Conservation (phyloP, 768 basidiomycete species). For the Tremella yokohamensis region DNA sequence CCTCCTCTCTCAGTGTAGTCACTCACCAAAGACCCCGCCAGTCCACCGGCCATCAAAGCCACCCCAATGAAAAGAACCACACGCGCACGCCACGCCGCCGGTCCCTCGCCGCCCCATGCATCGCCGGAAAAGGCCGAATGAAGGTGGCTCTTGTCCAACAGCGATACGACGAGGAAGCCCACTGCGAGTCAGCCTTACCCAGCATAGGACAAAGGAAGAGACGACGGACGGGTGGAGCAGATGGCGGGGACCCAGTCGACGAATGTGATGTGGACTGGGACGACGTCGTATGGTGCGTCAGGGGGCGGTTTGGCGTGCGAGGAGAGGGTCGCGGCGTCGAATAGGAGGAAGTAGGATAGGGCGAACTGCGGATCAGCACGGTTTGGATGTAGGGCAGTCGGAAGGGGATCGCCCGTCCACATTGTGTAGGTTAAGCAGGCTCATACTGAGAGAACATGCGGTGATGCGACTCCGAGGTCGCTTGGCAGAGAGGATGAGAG, state of each 20-base stretch:
- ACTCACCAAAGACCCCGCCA: slow-evolving; percentile 94
- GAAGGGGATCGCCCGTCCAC: too few relatives aligned
- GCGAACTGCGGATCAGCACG: slow-evolving; percentile 64
- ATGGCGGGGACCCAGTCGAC: slow-evolving; percentile 98
- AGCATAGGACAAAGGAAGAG: background rate
- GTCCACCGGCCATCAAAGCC: slow-evolving; percentile 92
- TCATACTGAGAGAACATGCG: too few relatives aligned
- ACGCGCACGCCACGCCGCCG: slow-evolving; percentile 85
- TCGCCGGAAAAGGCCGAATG: slow-evolving; percentile 59
- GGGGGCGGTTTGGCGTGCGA: slow-evolving; percentile 75
- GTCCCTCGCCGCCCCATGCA: slow-evolving; percentile 57
- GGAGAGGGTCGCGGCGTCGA: slow-evolving; percentile 87
- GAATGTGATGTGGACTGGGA: slow-evolving; percentile 79
- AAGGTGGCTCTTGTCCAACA: slow-evolving; percentile 91
- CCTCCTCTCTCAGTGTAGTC: background rate
- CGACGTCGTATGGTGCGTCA: slow-evolving; percentile 64
- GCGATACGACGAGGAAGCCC: slow-evolving; percentile 85
- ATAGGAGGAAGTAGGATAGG: slow-evolving; percentile 88
- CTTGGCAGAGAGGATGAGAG: background rate
- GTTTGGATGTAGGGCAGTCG: too few relatives aligned
- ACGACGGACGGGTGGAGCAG: slow-evolving; percentile 64
- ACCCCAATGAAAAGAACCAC: slow-evolving; percentile 91
- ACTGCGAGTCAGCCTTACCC: slow-evolving; percentile 49
- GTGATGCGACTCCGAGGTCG: too few relatives aligned
- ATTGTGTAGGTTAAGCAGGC: too few relatives aligned